These are phyloP conservation scores for Aegle marmelos DNA, from an alignment of 345 rosid genomes.

Conservation along the genomic window DNA sequence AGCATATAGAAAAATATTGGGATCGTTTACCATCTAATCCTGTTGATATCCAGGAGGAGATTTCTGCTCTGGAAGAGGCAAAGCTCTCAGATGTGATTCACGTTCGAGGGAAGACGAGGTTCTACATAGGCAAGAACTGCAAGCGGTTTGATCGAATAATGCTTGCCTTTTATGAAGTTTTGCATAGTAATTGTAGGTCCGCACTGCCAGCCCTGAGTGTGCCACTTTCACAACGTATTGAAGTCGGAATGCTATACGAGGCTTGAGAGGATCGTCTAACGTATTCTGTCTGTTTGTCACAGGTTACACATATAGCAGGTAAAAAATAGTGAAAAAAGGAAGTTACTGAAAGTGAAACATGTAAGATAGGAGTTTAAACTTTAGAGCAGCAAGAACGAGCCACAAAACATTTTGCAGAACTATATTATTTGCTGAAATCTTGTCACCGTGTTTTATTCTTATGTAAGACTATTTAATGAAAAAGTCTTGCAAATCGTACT, in stretches of 20 bases:
- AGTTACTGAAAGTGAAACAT: neutral
- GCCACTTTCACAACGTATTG: constrained; percentile 46
- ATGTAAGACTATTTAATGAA: neutral
- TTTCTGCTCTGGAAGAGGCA: constrained; percentile 36
- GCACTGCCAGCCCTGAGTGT: constrained; percentile 58
- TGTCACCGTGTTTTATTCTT: neutral
- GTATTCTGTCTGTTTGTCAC: neutral
- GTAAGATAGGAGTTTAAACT: neutral
- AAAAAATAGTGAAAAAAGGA: neutral
- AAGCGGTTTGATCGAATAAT: constrained; percentile 48
- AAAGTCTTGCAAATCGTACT: neutral
- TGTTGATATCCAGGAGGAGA: constrained; percentile 33
- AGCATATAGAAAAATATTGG: constrained; percentile 24
- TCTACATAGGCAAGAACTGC: constrained; percentile 40
- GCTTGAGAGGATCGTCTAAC: constrained; percentile 28
- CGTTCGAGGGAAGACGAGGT: constrained; percentile 63
- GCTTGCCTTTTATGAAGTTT: constrained; percentile 57
- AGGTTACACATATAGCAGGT: neutral
- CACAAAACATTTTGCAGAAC: neutral
- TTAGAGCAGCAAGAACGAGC: neutral
- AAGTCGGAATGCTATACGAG: constrained; percentile 68
- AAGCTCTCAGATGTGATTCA: constrained; percentile 49
- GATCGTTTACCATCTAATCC: constrained; percentile 5
- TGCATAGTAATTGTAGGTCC: constrained; percentile 63
- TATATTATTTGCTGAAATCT: neutral